Percentiles rank a stretch among this genome's conserved stretches.
Conservation (phyloP, 2,329 filamentous ascomycete species). For the Alternaria novae-zelandiae region DNA sequence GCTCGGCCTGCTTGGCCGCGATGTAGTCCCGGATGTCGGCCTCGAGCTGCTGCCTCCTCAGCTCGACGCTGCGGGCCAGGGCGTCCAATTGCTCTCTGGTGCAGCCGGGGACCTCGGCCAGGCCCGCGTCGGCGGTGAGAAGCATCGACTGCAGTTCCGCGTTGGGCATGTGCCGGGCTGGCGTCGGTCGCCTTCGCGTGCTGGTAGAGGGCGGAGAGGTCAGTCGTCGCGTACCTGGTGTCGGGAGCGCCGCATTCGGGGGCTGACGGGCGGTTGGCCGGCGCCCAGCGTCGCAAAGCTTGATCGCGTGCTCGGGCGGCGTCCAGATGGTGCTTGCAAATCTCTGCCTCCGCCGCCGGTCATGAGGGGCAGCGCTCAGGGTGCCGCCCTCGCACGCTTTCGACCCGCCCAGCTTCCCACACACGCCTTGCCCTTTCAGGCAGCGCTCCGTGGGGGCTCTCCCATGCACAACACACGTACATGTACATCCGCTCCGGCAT, state of each 20-base stretch:
- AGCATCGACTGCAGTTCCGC: conserved; percentile 39
- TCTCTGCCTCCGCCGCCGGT: conserved; percentile 12
- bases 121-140: conserved; percentile 35
- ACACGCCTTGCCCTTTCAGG: conserved; percentile 14
- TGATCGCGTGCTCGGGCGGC: neutral
- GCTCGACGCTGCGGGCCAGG: conserved; percentile 43
- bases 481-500: neutral
- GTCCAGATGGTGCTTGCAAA: conserved; percentile 5
- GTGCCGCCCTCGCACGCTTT: conserved; percentile 6
- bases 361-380: conserved; percentile 15
- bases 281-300: neutral
- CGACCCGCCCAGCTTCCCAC: neutral
- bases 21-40: conserved; percentile 45
- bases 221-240: conserved; percentile 37
- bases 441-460: conserved; percentile 13
- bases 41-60: conserved; percentile 45
- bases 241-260: conserved; percentile 41
- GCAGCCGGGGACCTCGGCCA: conserved; percentile 44
- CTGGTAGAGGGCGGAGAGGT: conserved; percentile 6
- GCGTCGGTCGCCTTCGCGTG: conserved; percentile 8
- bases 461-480: conserved; percentile 1
- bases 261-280: conserved; percentile 25
- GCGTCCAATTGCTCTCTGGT: conserved; percentile 39
- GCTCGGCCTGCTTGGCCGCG: conserved; percentile 40
- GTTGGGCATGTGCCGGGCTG: conserved; percentile 11